Conservation (phyloP, 2,329 filamentous ascomycete species). For the Monilinia fructicola region DNA sequence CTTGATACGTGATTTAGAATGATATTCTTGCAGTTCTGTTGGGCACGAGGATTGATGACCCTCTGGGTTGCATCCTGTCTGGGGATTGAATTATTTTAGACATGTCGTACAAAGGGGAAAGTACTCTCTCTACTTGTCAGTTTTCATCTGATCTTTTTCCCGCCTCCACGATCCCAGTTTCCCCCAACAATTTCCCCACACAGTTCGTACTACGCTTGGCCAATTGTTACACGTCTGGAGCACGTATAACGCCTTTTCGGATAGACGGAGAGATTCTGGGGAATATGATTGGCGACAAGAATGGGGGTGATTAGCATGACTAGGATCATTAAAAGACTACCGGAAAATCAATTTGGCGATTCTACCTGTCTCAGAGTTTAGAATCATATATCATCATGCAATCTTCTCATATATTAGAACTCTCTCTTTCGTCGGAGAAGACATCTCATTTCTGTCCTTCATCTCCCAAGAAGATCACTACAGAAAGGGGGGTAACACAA, state of each 20-base stretch:
- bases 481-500: slow-evolving; percentile 17
- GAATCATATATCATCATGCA: slow-evolving; percentile 2
- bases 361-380: not conserved
- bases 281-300: slow-evolving; percentile 14
- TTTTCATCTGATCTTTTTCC: slow-evolving; percentile 22
- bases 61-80: not conserved
- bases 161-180: slow-evolving; percentile 10
- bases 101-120: slow-evolving; percentile 10
- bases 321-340: not conserved
- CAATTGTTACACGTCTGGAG: slow-evolving; percentile 7
- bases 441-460: not conserved
- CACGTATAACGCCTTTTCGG: slow-evolving; percentile 5
- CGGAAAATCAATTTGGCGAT: slow-evolving; percentile 20
- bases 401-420: not conserved
- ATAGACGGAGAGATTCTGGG: slow-evolving; percentile 12
- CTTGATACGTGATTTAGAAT: not conserved
- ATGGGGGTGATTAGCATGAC: slow-evolving; percentile 6
- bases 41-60: slow-evolving; percentile 11
- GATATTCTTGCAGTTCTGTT: not conserved
- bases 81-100: not conserved
- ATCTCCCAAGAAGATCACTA: not conserved
- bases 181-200: slow-evolving; percentile 21
- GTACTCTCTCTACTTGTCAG: not conserved
- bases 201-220: slow-evolving; percentile 11
- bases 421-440: not conserved